Evolutionary conservation across 129 eudicot genomes (phyloP).

Genomic region (Ambrosia artemisiifolia): DNA sequence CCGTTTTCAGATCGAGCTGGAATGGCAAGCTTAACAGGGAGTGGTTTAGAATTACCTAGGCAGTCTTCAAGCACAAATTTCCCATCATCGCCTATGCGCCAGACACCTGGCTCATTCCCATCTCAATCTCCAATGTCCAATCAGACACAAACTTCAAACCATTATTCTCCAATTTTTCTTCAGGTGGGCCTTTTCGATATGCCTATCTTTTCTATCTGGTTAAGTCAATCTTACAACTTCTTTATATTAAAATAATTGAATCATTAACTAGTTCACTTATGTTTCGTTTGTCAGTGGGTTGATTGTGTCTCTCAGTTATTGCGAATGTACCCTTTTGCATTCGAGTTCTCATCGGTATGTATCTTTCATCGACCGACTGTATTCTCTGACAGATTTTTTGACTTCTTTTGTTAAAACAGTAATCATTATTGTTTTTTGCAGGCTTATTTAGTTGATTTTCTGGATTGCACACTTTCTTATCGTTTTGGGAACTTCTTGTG

Average conservation of each 20-base stretch:
- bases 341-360: conserved; percentile 92
- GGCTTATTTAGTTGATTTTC: conserved; percentile 86
- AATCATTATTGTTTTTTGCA: conserved; percentile 32
- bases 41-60: conserved; percentile 64
- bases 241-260: neutral
- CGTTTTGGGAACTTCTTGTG: conserved; percentile 98
- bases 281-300: conserved; percentile 68
- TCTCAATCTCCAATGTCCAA: conserved; percentile 49
- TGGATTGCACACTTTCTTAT: conserved; percentile 79
- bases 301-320: conserved; percentile 89
- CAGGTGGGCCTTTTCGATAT: conserved; percentile 46
- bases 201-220: neutral
- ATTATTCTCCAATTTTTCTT: conserved; percentile 82
- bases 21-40: conserved; percentile 64
- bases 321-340: conserved; percentile 94
- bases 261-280: neutral
- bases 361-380: conserved; percentile 12
- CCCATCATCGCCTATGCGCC: conserved; percentile 79
- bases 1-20: conserved; percentile 95
- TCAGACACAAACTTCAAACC: conserved; percentile 49
- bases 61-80: conserved; percentile 75
- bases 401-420: neutral
- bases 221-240: neutral
- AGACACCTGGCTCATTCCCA: conserved; percentile 59
- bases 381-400: neutral